Percentiles rank a stretch among this genome's conserved stretches.
phyloP scores from a whole-genome alignment of 148 eudicot genomes.

The Rhododendron ovatum region DNA sequence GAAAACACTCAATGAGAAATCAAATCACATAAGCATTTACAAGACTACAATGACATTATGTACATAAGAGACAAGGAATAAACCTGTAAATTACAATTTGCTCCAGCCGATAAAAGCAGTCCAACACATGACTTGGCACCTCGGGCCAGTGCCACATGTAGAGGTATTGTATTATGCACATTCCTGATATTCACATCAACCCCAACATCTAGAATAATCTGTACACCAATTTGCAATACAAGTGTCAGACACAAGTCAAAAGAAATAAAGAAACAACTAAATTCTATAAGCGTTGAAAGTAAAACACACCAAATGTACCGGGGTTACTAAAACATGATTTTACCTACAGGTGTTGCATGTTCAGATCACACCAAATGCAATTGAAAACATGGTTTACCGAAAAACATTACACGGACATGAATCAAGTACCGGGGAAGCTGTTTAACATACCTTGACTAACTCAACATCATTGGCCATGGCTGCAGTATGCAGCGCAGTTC shows the following conservation, averaged over 20 bases:
- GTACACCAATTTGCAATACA: slow-evolving; percentile 7
- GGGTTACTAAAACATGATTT: not conserved
- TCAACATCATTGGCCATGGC: slow-evolving; percentile 91
- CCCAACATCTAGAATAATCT: slow-evolving; percentile 93
- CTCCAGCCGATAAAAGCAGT: slow-evolving; percentile 86
- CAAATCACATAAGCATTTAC: not conserved
- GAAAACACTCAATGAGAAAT: not conserved
- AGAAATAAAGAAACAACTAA: not conserved
- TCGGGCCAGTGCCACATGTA: slow-evolving; percentile 94
- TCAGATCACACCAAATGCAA: not conserved
- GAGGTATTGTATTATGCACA: slow-evolving; percentile 81
- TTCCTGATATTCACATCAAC: slow-evolving; percentile 92
- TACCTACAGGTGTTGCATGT: too few relatives aligned
- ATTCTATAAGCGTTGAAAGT: not conserved
- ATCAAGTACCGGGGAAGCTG: not conserved
- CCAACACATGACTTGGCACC: slow-evolving; percentile 97
- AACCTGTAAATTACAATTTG: slow-evolving; percentile 92
- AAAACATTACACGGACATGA: not conserved
- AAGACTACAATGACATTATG: not conserved
- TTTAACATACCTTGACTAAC: slow-evolving; percentile 67
- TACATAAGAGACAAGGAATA: slow-evolving; percentile 9
- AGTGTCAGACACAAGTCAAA: not conserved
- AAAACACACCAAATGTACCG: slow-evolving; percentile 2
- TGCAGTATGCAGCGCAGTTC: slow-evolving; percentile 89
- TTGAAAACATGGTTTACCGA: not conserved